These are phyloP conservation scores for Trypanosoma boissoni DNA, from an alignment of 208 protist species.

Conservation along the genomic window DNA sequence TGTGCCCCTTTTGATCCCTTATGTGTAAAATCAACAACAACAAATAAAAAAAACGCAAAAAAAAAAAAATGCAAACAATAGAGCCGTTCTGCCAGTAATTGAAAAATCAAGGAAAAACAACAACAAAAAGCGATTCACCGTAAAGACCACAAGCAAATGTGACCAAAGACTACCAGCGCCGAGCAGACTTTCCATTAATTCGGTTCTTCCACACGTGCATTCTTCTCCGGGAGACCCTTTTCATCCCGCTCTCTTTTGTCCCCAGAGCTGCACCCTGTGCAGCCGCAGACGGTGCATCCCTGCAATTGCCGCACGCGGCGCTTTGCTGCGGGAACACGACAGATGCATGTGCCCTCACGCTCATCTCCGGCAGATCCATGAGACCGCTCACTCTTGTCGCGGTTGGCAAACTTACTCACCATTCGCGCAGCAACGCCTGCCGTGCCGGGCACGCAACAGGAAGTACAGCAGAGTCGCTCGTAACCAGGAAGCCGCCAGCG, in stretches of 20 bases:
- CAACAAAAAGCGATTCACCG: too few species aligned
- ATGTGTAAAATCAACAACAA: too few species aligned
- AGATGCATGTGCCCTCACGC: conserved; percentile 57
- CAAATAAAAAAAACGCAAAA: too few species aligned
- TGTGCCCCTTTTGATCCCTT: too few species aligned
- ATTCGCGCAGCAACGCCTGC: conserved; percentile 53
- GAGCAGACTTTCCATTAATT: too few species aligned
- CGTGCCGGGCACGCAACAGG: conserved; percentile 68
- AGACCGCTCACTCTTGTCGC: conserved; percentile 39
- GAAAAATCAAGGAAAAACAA: too few species aligned
- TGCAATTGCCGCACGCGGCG: conserved; percentile 50
- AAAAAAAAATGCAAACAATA: too few species aligned
- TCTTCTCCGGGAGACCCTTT: background rate
- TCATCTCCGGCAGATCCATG: background rate
- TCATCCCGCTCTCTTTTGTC: conserved; percentile 23
- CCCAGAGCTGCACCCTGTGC: conserved; percentile 66
- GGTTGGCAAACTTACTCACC: conserved; percentile 51
- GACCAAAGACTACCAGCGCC: too few species aligned
- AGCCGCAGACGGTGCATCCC: conserved; percentile 79
- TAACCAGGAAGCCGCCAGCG: conserved; percentile 83
- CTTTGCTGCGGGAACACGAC: conserved; percentile 67
- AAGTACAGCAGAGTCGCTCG: conserved; percentile 79
- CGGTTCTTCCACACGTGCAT: conserved; percentile 3
- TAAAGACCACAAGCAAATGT: too few species aligned
- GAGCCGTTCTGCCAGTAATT: too few species aligned